These are phyloP conservation scores for Salvia sclarea DNA, from an alignment of 305 asterid genomes.

Conservation along the genomic window DNA sequence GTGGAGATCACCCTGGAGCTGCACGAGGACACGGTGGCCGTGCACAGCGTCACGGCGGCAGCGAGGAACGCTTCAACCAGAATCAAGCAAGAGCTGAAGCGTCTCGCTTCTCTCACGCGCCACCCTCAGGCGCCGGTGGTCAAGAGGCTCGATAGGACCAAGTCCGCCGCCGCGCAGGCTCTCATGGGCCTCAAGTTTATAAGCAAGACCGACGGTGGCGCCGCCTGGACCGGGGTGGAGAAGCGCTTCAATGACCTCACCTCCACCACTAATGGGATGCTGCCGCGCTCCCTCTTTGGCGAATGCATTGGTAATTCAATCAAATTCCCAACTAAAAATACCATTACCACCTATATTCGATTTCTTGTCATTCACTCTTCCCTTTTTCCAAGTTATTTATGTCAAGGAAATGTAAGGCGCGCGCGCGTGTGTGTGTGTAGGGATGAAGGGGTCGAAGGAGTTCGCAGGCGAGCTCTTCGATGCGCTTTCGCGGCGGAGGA, in stretches of 20 bases:
- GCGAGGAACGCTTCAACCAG: constrained; percentile 71
- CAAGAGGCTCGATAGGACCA: constrained; percentile 50
- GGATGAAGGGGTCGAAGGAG: constrained; percentile 86
- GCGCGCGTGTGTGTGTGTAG: constrained; percentile 30
- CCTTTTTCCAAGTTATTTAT: background rate
- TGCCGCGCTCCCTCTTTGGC: constrained; percentile 68
- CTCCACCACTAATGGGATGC: constrained; percentile 49
- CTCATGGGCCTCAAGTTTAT: constrained; percentile 86
- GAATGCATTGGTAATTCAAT: constrained; percentile 82
- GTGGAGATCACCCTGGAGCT: constrained; percentile 90
- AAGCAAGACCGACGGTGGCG: constrained; percentile 72
- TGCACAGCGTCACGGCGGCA: constrained; percentile 85
- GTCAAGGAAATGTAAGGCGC: background rate
- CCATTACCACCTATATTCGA: constrained; percentile 19
- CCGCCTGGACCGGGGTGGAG: constrained; percentile 82
- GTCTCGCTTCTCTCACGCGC: constrained; percentile 61
- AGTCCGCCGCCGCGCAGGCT: constrained; percentile 78
- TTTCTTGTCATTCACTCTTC: constrained; percentile 20
- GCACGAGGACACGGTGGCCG: constrained; percentile 77
- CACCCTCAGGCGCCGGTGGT: constrained; percentile 43
- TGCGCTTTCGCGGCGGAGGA: constrained; percentile 74
- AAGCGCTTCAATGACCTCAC: constrained; percentile 63
- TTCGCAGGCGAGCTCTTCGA: constrained; percentile 84
- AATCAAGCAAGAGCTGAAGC: constrained; percentile 64
- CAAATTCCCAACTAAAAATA: constrained; percentile 10